These are phyloP conservation scores for Coemansia javaensis DNA, from an alignment of 192 early-diverging fungal species.

Conservation along the genomic window DNA sequence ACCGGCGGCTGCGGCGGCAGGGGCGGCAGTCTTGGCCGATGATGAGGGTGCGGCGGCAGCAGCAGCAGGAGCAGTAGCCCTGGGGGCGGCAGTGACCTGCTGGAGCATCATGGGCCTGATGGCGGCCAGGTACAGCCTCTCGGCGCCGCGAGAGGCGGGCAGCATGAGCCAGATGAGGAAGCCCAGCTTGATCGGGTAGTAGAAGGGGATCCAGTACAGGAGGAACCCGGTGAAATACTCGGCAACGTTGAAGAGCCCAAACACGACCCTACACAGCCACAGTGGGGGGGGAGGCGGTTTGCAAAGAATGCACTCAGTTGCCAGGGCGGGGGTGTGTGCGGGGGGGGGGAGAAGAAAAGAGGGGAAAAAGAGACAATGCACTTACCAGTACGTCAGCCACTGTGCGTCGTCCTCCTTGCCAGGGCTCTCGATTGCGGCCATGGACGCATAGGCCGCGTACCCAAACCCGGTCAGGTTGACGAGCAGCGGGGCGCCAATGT, in stretches of 20 bases:
- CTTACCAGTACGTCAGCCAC: conserved; percentile 84
- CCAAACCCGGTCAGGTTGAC: conserved; percentile 84
- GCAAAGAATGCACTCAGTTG: no score
- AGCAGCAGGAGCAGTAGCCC: no score
- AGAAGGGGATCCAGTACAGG: conserved; percentile 94
- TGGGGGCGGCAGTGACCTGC: conserved; percentile 18
- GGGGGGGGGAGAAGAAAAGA: no score
- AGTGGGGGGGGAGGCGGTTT: no score
- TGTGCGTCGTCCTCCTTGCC: conserved; percentile 77
- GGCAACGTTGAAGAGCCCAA: conserved; percentile 77
- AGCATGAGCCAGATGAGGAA: conserved; percentile 82
- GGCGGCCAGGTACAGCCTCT: conserved; percentile 67
- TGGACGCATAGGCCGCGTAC: conserved; percentile 90
- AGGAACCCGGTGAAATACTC: conserved; percentile 91
- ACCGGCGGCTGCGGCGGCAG: background rate
- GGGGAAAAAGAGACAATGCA: no score
- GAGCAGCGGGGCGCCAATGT: conserved; percentile 73
- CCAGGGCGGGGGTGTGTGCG: no score
- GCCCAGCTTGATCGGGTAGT: conserved; percentile 87
- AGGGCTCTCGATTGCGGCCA: conserved; percentile 84
- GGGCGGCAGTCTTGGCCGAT: background rate
- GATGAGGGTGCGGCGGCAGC: background rate
- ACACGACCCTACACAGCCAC: conserved; percentile 64
- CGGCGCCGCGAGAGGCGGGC: conserved; percentile 73
- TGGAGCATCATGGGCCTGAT: conserved; percentile 76